Base-by-base conservation (phyloP, 2,329 filamentous ascomycete genomes). In the Neophaeococcomyces mojaviensis region DNA sequence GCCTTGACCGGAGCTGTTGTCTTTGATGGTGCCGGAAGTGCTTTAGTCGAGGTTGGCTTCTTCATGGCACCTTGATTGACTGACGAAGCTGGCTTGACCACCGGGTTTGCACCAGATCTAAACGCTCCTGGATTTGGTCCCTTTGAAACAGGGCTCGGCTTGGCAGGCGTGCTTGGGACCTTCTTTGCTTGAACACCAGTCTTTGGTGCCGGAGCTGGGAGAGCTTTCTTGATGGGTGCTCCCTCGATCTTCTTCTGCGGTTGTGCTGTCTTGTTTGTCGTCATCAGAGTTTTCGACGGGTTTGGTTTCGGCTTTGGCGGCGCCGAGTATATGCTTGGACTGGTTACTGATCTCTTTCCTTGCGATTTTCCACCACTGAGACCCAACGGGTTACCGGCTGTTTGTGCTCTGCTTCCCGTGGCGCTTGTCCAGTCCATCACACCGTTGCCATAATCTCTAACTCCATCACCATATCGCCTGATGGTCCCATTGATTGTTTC, bases 391-490 rank as follows among this genome's bases (percentile, higher is more conserved):
- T 61, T 61, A 22, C 31, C 39, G 1, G 56, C 58, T 2, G 58
- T 60, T 15, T 47, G 47, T 10, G 48, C 52, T 24, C 59, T 41
- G 12, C 44, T 18, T 4, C 51, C 57, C 4, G 32, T 38, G 8
- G 58, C 59, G 16, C 46, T 47, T 2, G 57, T 59, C 45, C 55
- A 59, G 46, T 61, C 59, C 46, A 58, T 57, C 43, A 61, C 48
- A 38, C 50, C 53, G 49, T 61, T 61, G 16, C 58, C 58, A 51
- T 53, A 56, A 47, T 61, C 58, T 46, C 56, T 58, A 12, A 51
- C 46, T 31, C 53, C 55, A 40, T 57, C 53, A 19, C 55, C 55
- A 46, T 57, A 57, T 19, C 44, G 30, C 32, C 41, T 47, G 36
- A 57, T 52, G 10, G 51, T 48, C 3, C 41, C 43, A 42, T 54